These are phyloP conservation scores for Scheffersomyces illinoinensis DNA, from an alignment of 1,139 yeast species.

Conservation along the genomic window DNA sequence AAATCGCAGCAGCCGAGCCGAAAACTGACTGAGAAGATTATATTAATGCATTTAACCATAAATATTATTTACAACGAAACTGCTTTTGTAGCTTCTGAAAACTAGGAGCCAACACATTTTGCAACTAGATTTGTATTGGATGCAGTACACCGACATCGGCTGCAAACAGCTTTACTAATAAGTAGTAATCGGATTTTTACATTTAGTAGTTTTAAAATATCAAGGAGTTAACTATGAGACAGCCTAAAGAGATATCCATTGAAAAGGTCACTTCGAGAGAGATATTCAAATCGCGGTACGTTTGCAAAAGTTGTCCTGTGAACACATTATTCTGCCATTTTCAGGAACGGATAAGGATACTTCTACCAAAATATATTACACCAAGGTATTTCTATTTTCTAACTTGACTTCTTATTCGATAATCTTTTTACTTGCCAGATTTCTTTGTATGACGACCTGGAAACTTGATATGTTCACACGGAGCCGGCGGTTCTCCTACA, in stretches of 20 bases:
- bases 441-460: slow-evolving; percentile 22
- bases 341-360: neutral
- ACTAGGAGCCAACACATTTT: neutral
- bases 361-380: neutral
- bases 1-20: slow-evolving; percentile 43
- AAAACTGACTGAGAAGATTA: neutral
- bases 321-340: slow-evolving; percentile 1
- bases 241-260: no score
- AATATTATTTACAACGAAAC: neutral
- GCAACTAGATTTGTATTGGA: neutral
- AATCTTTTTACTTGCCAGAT: neutral
- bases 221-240: no score
- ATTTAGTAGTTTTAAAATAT: no score
- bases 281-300: neutral
- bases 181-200: no score
- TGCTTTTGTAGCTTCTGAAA: neutral
- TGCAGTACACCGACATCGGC: neutral
- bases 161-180: neutral
- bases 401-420: neutral
- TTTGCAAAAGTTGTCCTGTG: no score
- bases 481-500: slow-evolving; percentile 36
- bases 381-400: neutral
- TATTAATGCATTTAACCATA: neutral
- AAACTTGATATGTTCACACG: slow-evolving; percentile 37
- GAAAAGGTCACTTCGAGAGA: no score